Conservation (phyloP, 2,329 filamentous ascomycete species). For the Grosmannia penicillata region DNA sequence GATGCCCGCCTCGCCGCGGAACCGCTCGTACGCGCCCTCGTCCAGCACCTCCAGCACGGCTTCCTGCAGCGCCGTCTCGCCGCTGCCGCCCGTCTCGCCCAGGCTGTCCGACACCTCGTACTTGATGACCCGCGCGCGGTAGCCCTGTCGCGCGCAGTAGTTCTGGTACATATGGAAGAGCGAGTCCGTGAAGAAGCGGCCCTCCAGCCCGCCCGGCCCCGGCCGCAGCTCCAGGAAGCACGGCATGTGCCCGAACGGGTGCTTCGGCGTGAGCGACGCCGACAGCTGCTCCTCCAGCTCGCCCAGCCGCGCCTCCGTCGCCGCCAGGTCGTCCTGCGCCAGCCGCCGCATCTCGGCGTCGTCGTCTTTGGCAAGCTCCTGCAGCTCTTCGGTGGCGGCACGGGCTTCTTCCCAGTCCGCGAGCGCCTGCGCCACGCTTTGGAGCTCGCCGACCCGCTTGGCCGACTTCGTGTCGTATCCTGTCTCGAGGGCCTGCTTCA, state of each 20-base stretch:
- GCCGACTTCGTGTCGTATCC: constrained; percentile 43
- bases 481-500: constrained; percentile 34
- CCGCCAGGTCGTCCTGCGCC: constrained; percentile 65
- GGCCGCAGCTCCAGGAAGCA: constrained; percentile 87
- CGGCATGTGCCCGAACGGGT: constrained; percentile 79
- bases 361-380: constrained; percentile 34
- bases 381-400: constrained; percentile 38
- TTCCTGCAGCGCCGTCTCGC: constrained; percentile 63
- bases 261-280: constrained; percentile 64
- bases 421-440: constrained; percentile 40
- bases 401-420: constrained; percentile 42
- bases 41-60: constrained; percentile 73
- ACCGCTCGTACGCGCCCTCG: constrained; percentile 61
- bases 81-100: constrained; percentile 34
- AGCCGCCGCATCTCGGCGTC: constrained; percentile 62
- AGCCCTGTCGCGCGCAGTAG: constrained; percentile 53
- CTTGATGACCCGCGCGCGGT: constrained; percentile 57
- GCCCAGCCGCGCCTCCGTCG: constrained; percentile 47
- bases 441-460: constrained; percentile 46
- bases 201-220: constrained; percentile 82
- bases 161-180: constrained; percentile 78
- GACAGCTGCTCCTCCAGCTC: constrained; percentile 54
- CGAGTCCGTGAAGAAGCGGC: constrained; percentile 76
- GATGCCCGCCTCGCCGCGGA: constrained; percentile 83
- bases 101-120: constrained; percentile 61